Percentiles rank a stretch among this genome's conserved stretches.
Conservation (phyloP, 768 basidiomycete genomes). For the Tephrocybe sp. region DNA sequence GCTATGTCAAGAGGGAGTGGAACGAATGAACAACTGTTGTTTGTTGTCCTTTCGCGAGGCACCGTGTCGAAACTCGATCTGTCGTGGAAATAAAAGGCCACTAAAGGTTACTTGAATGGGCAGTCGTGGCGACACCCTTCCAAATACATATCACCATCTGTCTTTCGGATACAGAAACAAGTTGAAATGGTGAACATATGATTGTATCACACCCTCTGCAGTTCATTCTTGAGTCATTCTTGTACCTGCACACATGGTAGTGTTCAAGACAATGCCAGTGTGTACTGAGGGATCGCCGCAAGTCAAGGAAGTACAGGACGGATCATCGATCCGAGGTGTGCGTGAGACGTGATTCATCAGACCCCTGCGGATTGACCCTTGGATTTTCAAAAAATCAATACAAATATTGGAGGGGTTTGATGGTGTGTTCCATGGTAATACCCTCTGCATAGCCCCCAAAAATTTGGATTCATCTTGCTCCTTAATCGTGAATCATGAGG, state of each 20-base stretch:
- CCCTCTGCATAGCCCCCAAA: slow-evolving; percentile 1
- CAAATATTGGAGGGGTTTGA: too few species aligned
- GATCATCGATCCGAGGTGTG: neutral
- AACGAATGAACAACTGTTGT: neutral
- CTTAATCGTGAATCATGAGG: neutral
- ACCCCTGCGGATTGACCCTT: neutral
- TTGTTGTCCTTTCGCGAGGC: neutral
- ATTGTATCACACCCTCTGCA: too few species aligned
- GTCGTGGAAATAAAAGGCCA: neutral
- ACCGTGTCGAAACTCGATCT: neutral
- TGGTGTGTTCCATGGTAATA: slow-evolving; percentile 8
- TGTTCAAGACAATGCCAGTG: too few species aligned
- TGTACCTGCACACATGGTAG: neutral
- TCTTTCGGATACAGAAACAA: too few species aligned
- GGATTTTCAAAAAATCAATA: neutral
- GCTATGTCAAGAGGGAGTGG: neutral
- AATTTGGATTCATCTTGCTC: neutral
- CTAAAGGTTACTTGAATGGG: neutral
- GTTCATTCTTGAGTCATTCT: neutral
- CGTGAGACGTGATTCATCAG: neutral
- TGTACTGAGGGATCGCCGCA: neutral
- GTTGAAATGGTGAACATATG: too few species aligned
- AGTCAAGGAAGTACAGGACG: neutral
- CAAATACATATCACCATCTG: neutral
- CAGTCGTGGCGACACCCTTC: neutral